Evolutionary conservation across 2,329 filamentous ascomycete genomes (phyloP), one percentile per base, ranked within the genome.

Genomic region (Colletotrichum abscissum): DNA sequence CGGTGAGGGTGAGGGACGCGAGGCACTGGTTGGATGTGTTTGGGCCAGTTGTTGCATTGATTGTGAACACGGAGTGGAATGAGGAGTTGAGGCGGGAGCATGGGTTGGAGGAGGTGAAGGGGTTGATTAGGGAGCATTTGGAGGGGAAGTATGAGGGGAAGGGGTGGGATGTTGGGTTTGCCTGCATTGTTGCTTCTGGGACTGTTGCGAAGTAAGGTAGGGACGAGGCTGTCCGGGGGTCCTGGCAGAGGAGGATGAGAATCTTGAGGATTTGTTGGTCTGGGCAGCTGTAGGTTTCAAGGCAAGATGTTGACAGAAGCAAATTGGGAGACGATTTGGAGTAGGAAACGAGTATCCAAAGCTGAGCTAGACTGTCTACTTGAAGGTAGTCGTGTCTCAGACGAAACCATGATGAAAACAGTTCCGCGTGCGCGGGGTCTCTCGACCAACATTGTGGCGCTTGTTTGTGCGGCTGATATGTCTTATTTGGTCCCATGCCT

Each of bases 101-200:
- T 33, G 42, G 19, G 4, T 1, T 28, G 62, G 49, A 26, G 28
- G 38, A 42, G 46, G 30, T 64, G 26, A 54, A 26, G 28, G 46
- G 63, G 5, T 42, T 42, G 38, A 42, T 42, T 19, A 7, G 12
- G 30, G 30, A 19, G n/a, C 30, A 55, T 22, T 28, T 42, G 30
- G 63, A n/a, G 16, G 49, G 2, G 3, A 65, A 26, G 33, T 22
- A 22, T 42, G 38, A 1, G 38, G 38, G 5, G 14, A 42, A 16
- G 16, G 38, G 38, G 38, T 42, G 38, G 38, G 38, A 42, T 42
- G 0, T 73, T 81, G 5, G 67, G 35, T n/a, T 24, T 22, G 42
- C 42, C 4, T 49, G 42, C 4, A 49, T 49, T 49, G 19, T 49
- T 49, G 42, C 19, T 19, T 49, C 16, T 49, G 42, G 42, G 0